A percentile compares a stretch with the other conserved stretches of the same genome.
phyloP scores from a whole-genome alignment of 495 filamentous ascomycete species.

The Lasiosphaeris hirsuta region DNA sequence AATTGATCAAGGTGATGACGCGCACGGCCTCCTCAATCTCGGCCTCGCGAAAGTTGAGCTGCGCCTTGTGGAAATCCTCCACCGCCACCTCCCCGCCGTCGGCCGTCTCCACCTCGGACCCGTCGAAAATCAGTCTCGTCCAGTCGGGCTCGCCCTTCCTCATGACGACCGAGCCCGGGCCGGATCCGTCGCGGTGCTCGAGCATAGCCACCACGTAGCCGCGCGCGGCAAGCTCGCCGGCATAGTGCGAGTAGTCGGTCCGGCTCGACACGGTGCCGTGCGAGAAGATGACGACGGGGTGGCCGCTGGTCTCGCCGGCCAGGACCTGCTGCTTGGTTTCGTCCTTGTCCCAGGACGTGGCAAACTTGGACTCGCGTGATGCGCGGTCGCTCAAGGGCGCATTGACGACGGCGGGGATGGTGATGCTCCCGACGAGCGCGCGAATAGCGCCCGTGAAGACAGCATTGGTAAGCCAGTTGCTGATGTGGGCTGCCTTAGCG shows the following conservation, averaged over 20 bases:
- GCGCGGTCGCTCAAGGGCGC: slow-evolving; percentile 36
- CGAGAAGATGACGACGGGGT: slow-evolving; percentile 51
- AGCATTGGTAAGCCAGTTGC: slow-evolving; percentile 38
- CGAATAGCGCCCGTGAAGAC: slow-evolving; percentile 34
- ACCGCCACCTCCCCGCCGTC: slow-evolving; percentile 21
- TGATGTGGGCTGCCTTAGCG: slow-evolving; percentile 42
- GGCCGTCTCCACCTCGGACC: slow-evolving; percentile 25
- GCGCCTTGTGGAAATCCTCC: slow-evolving; percentile 41
- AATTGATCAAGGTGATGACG: slow-evolving; percentile 42
- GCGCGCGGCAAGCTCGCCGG: slow-evolving; percentile 51
- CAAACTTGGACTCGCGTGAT: slow-evolving; percentile 10
- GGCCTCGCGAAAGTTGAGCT: slow-evolving; percentile 51
- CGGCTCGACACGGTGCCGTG: slow-evolving; percentile 51
- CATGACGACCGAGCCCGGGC: slow-evolving; percentile 45
- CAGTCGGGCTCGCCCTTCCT: slow-evolving; percentile 22
- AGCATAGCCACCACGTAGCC: slow-evolving; percentile 51
- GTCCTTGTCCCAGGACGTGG: slow-evolving; percentile 21
- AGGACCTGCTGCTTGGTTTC: slow-evolving; percentile 19
- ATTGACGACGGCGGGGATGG: slow-evolving; percentile 45
- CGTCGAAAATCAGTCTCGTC: slow-evolving; percentile 28
- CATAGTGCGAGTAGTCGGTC: slow-evolving; percentile 52
- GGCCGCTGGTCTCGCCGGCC: slow-evolving; percentile 19
- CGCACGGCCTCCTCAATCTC: slow-evolving; percentile 50
- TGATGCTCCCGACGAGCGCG: slow-evolving; percentile 36
- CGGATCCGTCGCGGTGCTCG: slow-evolving; percentile 54